Base-by-base conservation (phyloP, 441 rosid species). In the Erysimum cheiri region DNA sequence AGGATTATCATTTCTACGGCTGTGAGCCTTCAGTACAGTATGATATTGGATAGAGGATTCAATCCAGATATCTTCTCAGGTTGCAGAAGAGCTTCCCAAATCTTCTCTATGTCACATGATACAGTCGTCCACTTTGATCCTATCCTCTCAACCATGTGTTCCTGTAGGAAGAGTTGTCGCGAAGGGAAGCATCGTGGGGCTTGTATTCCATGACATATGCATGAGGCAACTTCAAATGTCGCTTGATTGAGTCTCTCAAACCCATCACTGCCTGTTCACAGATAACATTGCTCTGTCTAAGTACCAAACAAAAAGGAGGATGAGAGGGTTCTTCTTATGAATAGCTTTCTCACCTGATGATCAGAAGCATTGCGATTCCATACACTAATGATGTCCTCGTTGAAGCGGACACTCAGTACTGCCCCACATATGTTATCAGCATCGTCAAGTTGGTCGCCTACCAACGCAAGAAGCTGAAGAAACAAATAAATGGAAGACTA, bases 121-220 rank as follows among this genome's bases (percentile, higher is more conserved):
- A 37, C 69, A 76, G 14, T 46, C 46, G 14, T 31, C 7, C 14
- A 2, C 54, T 44, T 52, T 14, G 53, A 36, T 28, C 48, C 69
- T 83, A 95, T 52, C 99, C 97, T 82, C 96, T 86, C 88, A 95
- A 80, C 99, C 97, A 92, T 24, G 98, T 86, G 84, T 95, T 95
- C 48, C 98, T 80, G 67, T 92, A 92, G n/a, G 98, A 95, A 0
- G 99, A 92, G 72, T 88, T 88, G 81, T 95, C 98, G 0, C 91
- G 93, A 28, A 92, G 82, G 52, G 96, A 95, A 62, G 96, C 96
- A 78, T 92, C 91, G 2, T 91, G 99, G 68, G 96, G 88, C 84
- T 95, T 92, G 92, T 91, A 92, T 66, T 92, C 99, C 98, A 92
- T 92, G 3, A 92, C 91, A 73, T 91, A 95, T 64, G 85, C 70